Base-by-base conservation (phyloP, 352 stramenopile genomes). In the Aphanomyces cochlioides region DNA sequence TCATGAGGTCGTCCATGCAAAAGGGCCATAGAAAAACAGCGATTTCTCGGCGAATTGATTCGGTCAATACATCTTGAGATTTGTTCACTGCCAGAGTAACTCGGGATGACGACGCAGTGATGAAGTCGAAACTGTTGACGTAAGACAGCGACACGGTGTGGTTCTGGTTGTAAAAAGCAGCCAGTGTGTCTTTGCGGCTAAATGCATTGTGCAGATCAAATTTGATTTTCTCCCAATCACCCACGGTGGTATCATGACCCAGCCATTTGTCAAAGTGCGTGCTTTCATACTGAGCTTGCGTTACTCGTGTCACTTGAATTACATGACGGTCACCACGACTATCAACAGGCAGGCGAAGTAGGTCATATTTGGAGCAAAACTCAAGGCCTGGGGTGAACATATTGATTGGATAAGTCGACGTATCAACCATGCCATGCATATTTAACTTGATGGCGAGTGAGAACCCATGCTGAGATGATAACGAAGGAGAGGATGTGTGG, bases 161-260 rank as follows among this genome's bases (percentile, higher is more conserved):
- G 17, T 19, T 61, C 8, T 19, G 37, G 64, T 50, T 61, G 47
- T 70, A 70, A 21, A 63, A 70, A 12, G 64, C 64, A 12, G 45
- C 61, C 15, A 70, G 64, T 37, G 64, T 70, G 34, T 70, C 64
- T 34, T 70, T 70, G 3, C 64, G 64, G 36, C 64, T 70, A 13
- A 70, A 63, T 19, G 64, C 64, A 37, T 70, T 70, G 64, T 70
- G 64, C 13, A 70, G 10, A 39, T 70, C 64, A 21, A 50, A 70
- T 54, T 70, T 70, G n/a, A 70, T 61, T 50, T 70, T 70, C 39
- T 70, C 64, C 64, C 64, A 70, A 41, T 70, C 64, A 28, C 64
- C 64, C 28, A 41, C 53, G 28, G 28, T 28, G 21, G 61, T 58
- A 28, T 70, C 64, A 10, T 37, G 54, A 7, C 64, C 64, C 17